A percentile compares a stretch with the other conserved stretches of the same genome.
Conservation (phyloP, 2,329 filamentous ascomycete genomes). For the Phialophora chinensis region DNA sequence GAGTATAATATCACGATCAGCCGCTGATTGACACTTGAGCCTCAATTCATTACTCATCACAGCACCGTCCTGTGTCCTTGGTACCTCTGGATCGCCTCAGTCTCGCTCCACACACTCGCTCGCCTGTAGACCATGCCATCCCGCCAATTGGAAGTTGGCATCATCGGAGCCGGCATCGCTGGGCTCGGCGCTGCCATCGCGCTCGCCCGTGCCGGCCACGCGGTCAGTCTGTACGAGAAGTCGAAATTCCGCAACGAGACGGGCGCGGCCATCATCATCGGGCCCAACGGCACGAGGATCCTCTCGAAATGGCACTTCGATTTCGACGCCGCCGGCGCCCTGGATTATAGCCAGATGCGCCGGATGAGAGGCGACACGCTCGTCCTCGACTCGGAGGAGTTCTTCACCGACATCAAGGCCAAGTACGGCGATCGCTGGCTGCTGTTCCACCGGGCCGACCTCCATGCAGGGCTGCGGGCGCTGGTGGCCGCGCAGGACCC, state of each 20-base stretch:
- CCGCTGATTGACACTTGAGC: no score
- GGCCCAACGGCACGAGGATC: slow-evolving; percentile 42
- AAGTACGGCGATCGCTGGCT: slow-evolving; percentile 39
- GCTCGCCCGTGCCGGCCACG: slow-evolving; percentile 42
- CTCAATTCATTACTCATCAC: no score
- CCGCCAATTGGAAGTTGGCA: slow-evolving; percentile 24
- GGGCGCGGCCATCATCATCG: slow-evolving; percentile 43
- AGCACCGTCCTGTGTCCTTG: no score
- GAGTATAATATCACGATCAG: no score
- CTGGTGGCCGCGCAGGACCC: slow-evolving; percentile 25
- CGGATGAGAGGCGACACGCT: slow-evolving; percentile 37
- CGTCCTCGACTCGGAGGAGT: slow-evolving; percentile 33
- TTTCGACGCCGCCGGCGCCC: slow-evolving; percentile 39
- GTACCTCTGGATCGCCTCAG: not conserved
- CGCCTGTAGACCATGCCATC: not conserved
- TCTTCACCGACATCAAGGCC: slow-evolving; percentile 31
- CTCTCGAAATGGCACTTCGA: slow-evolving; percentile 42
- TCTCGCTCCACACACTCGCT: no score
- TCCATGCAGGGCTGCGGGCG: slow-evolving; percentile 41
- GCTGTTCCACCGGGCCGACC: slow-evolving; percentile 42
- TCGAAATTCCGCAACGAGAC: slow-evolving; percentile 42
- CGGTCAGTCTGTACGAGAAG: slow-evolving; percentile 42
- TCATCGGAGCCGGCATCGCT: slow-evolving; percentile 44
- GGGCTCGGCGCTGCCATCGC: slow-evolving; percentile 44
- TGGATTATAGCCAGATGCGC: slow-evolving; percentile 35